A percentile compares a stretch with the other conserved stretches of the same genome.
phyloP scores from a whole-genome alignment of 2,329 filamentous ascomycete genomes.

The Aspergillus brunneoviolaceus region DNA sequence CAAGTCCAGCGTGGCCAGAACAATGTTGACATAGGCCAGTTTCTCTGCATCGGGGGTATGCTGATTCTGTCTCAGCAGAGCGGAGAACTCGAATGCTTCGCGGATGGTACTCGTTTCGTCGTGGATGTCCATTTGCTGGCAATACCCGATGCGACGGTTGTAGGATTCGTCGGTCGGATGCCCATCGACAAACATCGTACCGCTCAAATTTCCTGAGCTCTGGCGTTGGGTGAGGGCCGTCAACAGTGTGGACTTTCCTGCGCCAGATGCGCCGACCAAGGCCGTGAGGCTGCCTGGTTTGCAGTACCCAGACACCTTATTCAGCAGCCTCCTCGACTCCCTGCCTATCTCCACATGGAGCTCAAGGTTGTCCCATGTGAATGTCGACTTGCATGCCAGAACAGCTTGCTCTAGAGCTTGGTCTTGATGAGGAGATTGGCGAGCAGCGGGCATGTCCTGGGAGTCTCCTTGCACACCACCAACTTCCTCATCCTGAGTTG shows the following conservation, averaged over 20 bases:
- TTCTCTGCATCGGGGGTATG: constrained; percentile 55
- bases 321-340: constrained; percentile 56
- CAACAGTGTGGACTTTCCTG: constrained; percentile 66
- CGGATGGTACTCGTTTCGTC: constrained; percentile 64
- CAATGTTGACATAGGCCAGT: constrained; percentile 60
- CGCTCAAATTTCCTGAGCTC: constrained; percentile 57
- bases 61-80: constrained; percentile 57
- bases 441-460: constrained; percentile 15
- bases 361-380: constrained; percentile 65
- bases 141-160: constrained; percentile 66
- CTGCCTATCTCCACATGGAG: constrained; percentile 66
- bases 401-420: constrained; percentile 35
- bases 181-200: constrained; percentile 65
- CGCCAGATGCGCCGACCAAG: constrained; percentile 72
- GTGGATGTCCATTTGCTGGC: constrained; percentile 67
- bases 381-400: constrained; percentile 57
- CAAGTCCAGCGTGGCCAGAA: constrained; percentile 61
- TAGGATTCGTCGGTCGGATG: constrained; percentile 57
- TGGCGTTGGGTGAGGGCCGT: constrained; percentile 71
- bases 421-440: constrained; percentile 13
- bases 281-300: constrained; percentile 76
- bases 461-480: constrained; percentile 26
- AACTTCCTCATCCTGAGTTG: constrained; percentile 25
- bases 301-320: constrained; percentile 69
- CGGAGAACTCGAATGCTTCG: constrained; percentile 65